Evolutionary conservation across 306 rosid genomes (phyloP).

Genomic region (Chamaecrista fasciculata): DNA sequence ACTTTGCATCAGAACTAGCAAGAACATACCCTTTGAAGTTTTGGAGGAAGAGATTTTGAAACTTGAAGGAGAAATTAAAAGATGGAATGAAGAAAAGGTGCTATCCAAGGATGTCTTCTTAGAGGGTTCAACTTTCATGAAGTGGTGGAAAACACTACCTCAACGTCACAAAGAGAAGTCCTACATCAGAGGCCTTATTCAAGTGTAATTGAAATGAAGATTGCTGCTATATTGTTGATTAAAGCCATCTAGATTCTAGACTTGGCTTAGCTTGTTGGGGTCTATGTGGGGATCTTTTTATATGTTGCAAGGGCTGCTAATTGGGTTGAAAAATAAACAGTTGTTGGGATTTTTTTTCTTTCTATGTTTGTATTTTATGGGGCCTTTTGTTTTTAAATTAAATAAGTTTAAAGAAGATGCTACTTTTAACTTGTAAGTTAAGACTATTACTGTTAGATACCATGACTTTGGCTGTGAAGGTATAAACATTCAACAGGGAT

Average conservation of each 20-base stretch:
- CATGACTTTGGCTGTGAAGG: too few species aligned
- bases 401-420: too few species aligned
- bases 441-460: too few species aligned
- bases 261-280: neutral
- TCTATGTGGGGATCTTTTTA: neutral
- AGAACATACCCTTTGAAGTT: slow-evolving; percentile 3
- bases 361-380: too few species aligned
- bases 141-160: slow-evolving; percentile 53
- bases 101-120: slow-evolving; percentile 43
- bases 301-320: neutral
- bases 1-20: slow-evolving; percentile 29
- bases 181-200: neutral
- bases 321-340: too few species aligned
- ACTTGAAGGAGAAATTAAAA: slow-evolving; percentile 29
- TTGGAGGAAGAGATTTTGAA: neutral
- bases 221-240: neutral
- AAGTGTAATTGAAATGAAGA: neutral
- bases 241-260: neutral
- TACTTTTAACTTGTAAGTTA: too few species aligned
- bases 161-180: slow-evolving; percentile 26
- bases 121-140: slow-evolving; percentile 41
- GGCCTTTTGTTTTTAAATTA: too few species aligned
- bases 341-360: neutral
- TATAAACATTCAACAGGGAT: too few species aligned
- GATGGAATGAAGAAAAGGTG: slow-evolving; percentile 31